Percentiles rank a stretch among this genome's conserved stretches.
These are phyloP conservation scores for Chaetomium cochliodes DNA, from an alignment of 495 filamentous ascomycete species.

Conservation along the genomic window DNA sequence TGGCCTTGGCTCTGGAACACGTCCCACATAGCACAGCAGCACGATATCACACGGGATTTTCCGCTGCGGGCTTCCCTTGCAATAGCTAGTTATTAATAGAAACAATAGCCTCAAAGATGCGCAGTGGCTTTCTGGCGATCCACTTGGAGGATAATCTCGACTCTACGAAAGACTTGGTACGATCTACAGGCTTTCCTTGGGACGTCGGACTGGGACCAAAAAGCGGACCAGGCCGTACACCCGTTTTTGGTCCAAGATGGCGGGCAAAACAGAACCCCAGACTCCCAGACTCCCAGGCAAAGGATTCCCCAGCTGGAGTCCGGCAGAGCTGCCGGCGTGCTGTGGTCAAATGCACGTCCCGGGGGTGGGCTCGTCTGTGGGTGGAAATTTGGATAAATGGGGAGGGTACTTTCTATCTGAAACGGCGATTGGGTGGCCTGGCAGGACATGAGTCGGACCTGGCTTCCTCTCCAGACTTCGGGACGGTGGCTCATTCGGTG, in stretches of 20 bases:
- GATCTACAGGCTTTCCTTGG: no score
- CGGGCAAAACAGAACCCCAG: not conserved
- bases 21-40: not conserved
- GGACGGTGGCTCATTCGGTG: slow-evolving; percentile 18
- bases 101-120: not conserved
- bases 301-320: no score
- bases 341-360: not conserved
- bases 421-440: slow-evolving; percentile 18
- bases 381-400: slow-evolving; percentile 25
- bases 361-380: slow-evolving; percentile 1
- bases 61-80: not conserved
- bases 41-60: not conserved
- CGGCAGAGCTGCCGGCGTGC: slow-evolving; percentile 16
- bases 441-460: slow-evolving; percentile 4
- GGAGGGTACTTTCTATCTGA: slow-evolving; percentile 11
- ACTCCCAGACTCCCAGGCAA: no score
- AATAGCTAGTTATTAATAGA: slow-evolving; percentile 8
- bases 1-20: not conserved
- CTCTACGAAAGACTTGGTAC: no score
- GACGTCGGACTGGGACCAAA: no score
- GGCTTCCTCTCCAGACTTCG: not conserved
- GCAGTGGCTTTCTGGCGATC: not conserved
- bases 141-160: not conserved
- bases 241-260: no score
- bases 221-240: no score